phyloP scores from a whole-genome alignment of 169 alveolate genomes.

The Plasmodium fragile region DNA sequence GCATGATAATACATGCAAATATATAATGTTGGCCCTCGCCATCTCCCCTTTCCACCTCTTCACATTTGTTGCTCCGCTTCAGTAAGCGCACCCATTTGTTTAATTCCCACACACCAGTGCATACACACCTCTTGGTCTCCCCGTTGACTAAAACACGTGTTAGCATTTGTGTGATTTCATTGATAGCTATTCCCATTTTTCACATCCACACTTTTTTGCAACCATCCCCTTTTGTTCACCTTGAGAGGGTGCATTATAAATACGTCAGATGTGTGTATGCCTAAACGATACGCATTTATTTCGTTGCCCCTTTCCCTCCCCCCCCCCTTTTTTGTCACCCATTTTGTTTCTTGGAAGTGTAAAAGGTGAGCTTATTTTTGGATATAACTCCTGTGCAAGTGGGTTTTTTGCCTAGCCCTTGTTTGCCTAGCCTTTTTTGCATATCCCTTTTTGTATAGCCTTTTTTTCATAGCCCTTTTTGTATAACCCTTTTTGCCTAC shows the following conservation, averaged over 20 bases:
- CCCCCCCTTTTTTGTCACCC: not conserved
- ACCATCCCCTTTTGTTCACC: not conserved
- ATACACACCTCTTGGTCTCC: not conserved
- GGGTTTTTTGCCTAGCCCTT: too few species aligned
- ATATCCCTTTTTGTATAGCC: too few species aligned
- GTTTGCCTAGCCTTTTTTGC: too few species aligned
- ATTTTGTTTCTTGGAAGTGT: not conserved
- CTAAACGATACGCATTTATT: not conserved
- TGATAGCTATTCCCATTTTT: not conserved
- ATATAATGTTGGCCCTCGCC: not conserved
- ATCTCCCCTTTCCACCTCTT: not conserved
- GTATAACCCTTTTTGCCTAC: not conserved
- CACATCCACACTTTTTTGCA: not conserved
- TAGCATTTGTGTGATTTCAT: not conserved
- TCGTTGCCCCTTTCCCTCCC: not conserved
- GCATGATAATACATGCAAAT: not conserved
- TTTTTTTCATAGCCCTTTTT: not conserved
- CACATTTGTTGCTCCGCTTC: not conserved
- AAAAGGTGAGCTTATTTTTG: not conserved
- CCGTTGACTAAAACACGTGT: not conserved
- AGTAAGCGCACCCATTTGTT: not conserved
- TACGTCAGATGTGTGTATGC: not conserved
- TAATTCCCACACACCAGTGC: not conserved
- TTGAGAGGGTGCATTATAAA: not conserved
- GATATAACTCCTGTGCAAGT: not conserved